Conservation (phyloP, 495 filamentous ascomycete species). For the Podospora fimiseda region DNA sequence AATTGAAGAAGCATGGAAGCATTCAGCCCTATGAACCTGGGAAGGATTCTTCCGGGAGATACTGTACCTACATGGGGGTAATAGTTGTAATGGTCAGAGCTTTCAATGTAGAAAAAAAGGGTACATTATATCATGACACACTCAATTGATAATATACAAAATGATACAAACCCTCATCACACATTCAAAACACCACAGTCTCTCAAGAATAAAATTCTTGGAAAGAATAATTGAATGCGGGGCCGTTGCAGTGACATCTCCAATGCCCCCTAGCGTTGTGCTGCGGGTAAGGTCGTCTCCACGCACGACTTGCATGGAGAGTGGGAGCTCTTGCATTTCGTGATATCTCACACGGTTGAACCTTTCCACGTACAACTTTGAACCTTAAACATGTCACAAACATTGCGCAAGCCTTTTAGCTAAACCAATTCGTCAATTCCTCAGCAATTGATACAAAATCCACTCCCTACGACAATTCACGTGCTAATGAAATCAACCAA, state of each 20-base stretch:
- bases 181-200: background rate
- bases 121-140: background rate
- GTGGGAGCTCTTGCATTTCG: background rate
- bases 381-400: too few relatives aligned
- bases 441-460: background rate
- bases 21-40: conserved; percentile 15
- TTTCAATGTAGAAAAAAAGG: too few relatives aligned
- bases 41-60: conserved; percentile 3
- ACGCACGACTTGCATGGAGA: background rate
- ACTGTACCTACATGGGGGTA: too few relatives aligned
- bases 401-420: background rate
- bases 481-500: background rate
- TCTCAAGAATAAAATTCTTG: background rate
- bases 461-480: background rate
- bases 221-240: too few relatives aligned
- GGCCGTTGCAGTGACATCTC: background rate
- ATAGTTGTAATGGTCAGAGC: too few relatives aligned
- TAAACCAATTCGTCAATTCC: background rate
- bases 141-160: background rate
- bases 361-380: too few relatives aligned
- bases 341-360: too few relatives aligned
- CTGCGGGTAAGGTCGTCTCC: background rate
- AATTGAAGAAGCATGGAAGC: background rate
- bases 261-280: background rate
- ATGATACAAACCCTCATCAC: background rate